phyloP scores from a whole-genome alignment of 129 eudicot species.

The Tagetes erecta region DNA sequence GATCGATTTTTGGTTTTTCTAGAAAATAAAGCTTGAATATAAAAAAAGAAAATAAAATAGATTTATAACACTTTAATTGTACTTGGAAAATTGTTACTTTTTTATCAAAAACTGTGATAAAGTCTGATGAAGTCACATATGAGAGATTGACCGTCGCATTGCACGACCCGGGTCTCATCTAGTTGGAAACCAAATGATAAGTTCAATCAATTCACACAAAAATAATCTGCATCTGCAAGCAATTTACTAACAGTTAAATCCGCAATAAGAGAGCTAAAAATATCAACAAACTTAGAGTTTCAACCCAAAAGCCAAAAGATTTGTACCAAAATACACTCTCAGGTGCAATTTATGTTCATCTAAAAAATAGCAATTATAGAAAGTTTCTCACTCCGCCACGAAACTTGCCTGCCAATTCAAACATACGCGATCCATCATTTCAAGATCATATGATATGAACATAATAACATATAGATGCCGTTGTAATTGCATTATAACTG shows the following conservation, averaged over 20 bases:
- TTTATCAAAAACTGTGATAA: too few species aligned
- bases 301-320: constrained; percentile 12
- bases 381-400: constrained; percentile 1
- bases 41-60: too few species aligned
- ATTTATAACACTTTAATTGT: too few species aligned
- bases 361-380: constrained; percentile 10
- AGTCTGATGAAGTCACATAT: too few species aligned
- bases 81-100: too few species aligned
- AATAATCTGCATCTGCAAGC: too few species aligned
- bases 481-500: constrained; percentile 11
- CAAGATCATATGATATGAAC: constrained; percentile 22
- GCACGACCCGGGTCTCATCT: too few species aligned
- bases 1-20: too few species aligned
- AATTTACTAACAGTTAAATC: not conserved
- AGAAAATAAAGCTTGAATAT: too few species aligned
- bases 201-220: too few species aligned
- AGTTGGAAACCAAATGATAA: too few species aligned
- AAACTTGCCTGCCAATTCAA: constrained; percentile 8
- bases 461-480: constrained; percentile 5
- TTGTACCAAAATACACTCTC: constrained; percentile 13
- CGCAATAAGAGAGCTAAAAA: not conserved
- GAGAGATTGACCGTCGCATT: too few species aligned
- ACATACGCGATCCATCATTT: constrained; percentile 21
- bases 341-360: constrained; percentile 28
- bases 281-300: not conserved